Evolutionary conservation across 805 yeast genomes (phyloP).

Genomic region (Teunomyces atbi): DNA sequence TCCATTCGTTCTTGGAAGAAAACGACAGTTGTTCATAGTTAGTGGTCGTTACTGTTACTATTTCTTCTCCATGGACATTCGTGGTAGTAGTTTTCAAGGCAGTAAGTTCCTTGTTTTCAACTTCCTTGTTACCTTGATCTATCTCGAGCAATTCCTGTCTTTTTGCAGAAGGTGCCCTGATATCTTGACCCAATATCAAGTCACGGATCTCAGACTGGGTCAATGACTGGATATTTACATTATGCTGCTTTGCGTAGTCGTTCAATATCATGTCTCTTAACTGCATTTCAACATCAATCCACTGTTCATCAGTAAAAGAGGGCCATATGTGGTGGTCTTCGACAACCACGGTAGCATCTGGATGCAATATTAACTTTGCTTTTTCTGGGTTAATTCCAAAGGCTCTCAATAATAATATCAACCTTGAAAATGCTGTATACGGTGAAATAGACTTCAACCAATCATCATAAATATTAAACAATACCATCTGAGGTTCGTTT

Average conservation of each 20-base stretch:
- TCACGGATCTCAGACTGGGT: constrained; percentile 95
- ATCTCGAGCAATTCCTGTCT: constrained; percentile 83
- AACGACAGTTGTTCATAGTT: constrained; percentile 83
- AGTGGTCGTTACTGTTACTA: constrained; percentile 88
- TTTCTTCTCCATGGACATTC: constrained; percentile 95
- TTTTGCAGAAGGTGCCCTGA: constrained; percentile 82
- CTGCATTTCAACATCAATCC: constrained; percentile 87
- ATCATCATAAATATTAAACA: constrained; percentile 90
- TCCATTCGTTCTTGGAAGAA: constrained; percentile 87
- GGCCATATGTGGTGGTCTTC: constrained; percentile 93
- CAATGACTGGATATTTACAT: constrained; percentile 79
- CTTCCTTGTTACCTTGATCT: constrained; percentile 45
- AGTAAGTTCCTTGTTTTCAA: constrained; percentile 53
- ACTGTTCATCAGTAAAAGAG: constrained; percentile 77
- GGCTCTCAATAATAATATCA: constrained; percentile 79
- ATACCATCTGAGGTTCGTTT: constrained; percentile 88
- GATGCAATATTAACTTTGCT: constrained; percentile 70
- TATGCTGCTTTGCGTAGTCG: constrained; percentile 83
- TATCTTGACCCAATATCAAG: constrained; percentile 89
- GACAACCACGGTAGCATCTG: constrained; percentile 68
- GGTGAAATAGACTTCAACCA: constrained; percentile 85
- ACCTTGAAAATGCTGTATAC: constrained; percentile 89
- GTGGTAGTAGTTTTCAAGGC: constrained; percentile 80
- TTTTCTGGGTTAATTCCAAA: constrained; percentile 74
- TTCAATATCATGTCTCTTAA: constrained; percentile 81